phyloP scores from a whole-genome alignment of 345 rosid species.

The Dipteronia sinensis region DNA sequence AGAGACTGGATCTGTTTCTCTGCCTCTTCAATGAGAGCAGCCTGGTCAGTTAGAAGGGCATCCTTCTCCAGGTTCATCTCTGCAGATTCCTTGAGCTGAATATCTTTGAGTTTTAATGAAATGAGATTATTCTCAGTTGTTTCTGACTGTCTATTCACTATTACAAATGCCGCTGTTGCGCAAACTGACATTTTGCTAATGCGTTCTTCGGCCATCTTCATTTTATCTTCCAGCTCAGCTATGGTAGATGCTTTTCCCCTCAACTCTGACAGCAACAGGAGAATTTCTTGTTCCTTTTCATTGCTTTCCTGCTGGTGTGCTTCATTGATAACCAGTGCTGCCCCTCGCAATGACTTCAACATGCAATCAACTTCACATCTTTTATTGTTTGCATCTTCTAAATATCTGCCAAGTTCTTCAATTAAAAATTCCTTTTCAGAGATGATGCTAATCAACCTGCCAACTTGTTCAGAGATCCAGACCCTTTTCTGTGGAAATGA shows the following conservation, averaged over 20 bases:
- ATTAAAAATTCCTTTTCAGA: conserved; percentile 75
- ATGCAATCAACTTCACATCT: conserved; percentile 69
- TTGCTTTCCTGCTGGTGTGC: conserved; percentile 79
- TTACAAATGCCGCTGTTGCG: conserved; percentile 79
- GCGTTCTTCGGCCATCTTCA: conserved; percentile 53
- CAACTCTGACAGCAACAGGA: conserved; percentile 57
- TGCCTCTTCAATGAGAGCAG: conserved; percentile 35
- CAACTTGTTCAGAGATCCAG: conserved; percentile 86
- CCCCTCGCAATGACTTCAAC: conserved; percentile 87
- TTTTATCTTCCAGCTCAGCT: conserved; percentile 53
- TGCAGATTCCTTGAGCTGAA: conserved; percentile 44
- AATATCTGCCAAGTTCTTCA: conserved; percentile 76
- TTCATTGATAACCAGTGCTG: conserved; percentile 79
- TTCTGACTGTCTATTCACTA: conserved; percentile 74
- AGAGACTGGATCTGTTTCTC: conserved; percentile 47
- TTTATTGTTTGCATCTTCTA: conserved; percentile 80
- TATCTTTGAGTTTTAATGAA: conserved; percentile 53
- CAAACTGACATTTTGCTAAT: conserved; percentile 52
- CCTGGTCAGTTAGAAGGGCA: conserved; percentile 41
- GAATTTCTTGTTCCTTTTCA: conserved; percentile 69
- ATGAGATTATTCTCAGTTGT: conserved; percentile 35
- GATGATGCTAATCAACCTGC: conserved; percentile 57
- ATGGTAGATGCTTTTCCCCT: conserved; percentile 44
- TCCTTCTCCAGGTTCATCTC: conserved; percentile 46
- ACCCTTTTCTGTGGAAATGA: conserved; percentile 75